Base-by-base conservation (phyloP, 2,329 filamentous ascomycete species). In the Trichoderma gracile region DNA sequence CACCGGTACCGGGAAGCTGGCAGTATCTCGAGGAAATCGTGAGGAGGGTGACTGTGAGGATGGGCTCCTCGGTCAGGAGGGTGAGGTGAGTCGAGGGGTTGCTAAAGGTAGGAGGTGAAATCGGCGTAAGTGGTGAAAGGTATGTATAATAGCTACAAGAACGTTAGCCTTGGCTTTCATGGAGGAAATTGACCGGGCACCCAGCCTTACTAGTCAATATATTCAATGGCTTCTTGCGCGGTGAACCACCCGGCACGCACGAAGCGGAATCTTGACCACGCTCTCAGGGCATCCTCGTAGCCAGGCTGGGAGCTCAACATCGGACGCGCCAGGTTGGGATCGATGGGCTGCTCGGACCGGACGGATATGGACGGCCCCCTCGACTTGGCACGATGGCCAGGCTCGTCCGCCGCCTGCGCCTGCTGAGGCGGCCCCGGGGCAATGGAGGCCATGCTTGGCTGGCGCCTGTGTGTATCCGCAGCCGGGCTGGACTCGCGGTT, bases 161-260 rank as follows among this genome's bases (percentile, higher is more conserved):
- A 40, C 14, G 58, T 55, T 19, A 65, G 42, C 38, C 17, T 45
- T 14, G 7, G n/a, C n/a, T n/a, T n/a, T n/a, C n/a, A n/a, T n/a
- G n/a, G n/a, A n/a, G n/a, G n/a, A n/a, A n/a, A n/a, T n/a, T n/a
- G n/a, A n/a, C n/a, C n/a, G n/a, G n/a, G n/a, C n/a, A n/a, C n/a
- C n/a, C n/a, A 38, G 33, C 33, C 86, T 72, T 83, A 91, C 89
- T 98, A 98, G 74, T 93, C 89, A 68, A 99, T 91, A 73, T 98
- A 98, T 49, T 89, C 88, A 75, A 98, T 93, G 23, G 92, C 94
- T 77, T 99, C 95, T 69, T 91, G 88, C 0, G 94, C 91, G 0
- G 93, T 96, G 75, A 99, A 95, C 94, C 94, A 98, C 10, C 95
- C 95, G 9, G 93, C 93, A 61, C 93, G 88, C n/a, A 98, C 94